Base-by-base conservation (phyloP, 371 early-diverging fungal genomes). In the Saksenaea vasiformis region DNA sequence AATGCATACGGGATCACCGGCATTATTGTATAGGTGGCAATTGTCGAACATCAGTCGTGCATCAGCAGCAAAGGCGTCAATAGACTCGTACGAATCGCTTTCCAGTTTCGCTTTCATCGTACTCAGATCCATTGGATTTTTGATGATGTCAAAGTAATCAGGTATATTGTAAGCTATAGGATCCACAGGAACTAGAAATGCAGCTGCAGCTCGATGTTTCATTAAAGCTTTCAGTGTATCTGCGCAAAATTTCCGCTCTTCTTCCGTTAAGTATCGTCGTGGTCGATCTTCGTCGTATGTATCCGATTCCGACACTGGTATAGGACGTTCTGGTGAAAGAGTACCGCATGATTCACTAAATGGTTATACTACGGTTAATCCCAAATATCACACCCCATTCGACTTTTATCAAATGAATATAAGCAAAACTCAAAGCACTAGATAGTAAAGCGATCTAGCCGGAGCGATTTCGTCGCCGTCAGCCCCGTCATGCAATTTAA, bases 81-180 rank as follows among this genome's bases (percentile, higher is more conserved):
- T 62, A 0, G 76, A 69, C 1, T 53, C 53, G 51, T 88, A 88
- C 41, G 68, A 61, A 5, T 79, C 76, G 14, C 64, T 63, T 8
- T 69, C 58, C 38, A 88, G 55, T 71, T 97, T 96, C 51, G 79
- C 73, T 64, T 90, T 89, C 22, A 98, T 88, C 0, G 99, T 99
- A 0, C 93, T 88, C 19, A 99, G 83, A 69, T 99, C 99, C 99
- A 99, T 99, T 0, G 99, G 99, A 3, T 87, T 61, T 71, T 94
- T 98, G 72, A 99, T 87, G 35, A 95, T 82, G 24, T 91, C 89
- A 41, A 87, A 83, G 73, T 97, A 97, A 31, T 92, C 91, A 15
- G 83, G 82, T 56, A 75, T 76, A 47, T 76, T 73, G 27, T 72
- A 70, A n/a, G 60, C 41, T 22, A 79, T 64, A 8, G 77, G 77